Evolutionary conservation across 345 rosid genomes (phyloP), one percentile per base, ranked within the genome.

Genomic region (Acer campestre): DNA sequence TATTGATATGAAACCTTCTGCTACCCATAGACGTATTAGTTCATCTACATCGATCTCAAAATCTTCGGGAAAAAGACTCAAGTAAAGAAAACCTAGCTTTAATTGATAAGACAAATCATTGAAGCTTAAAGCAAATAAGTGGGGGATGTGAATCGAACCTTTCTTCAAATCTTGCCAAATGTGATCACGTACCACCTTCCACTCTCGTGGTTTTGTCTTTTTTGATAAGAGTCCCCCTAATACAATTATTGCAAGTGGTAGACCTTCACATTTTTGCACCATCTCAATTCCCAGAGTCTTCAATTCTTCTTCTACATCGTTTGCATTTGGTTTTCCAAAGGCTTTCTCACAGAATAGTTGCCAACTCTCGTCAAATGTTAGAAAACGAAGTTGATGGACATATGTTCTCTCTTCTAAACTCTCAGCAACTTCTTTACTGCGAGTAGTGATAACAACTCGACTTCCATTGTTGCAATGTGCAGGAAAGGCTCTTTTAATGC

Each of bases 191-290:
- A 16, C 56, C 6, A 16, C 18, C 6, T 13, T 51, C 56, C 56
- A 51, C 5, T 51, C 56, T 51, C 14, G 10, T 14, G 6, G 56
- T 4, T 14, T 51, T 0, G 18, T 2, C 69, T 81, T 81, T n/a
- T n/a, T 77, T 13, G 80, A 77, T n/a, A 81, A 78, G 61, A 81
- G 25, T 4, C 80, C 81, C 38, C 80, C 84, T 0, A 77, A 51
- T 18, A 81, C 80, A 68, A 81, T 61, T 17, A 81, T 78, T 61
- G 81, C 84, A 4, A 81, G 67, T 18, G 84, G 84, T 5, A 81
- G 66, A 64, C 84, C 81, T 40, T 55, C 63, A 55, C 84, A 81
- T 74, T 73, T 74, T 22, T 46, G 76, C 13, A 78, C 81, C 16
- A 81, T 78, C 68, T 81, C 69, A 6, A 20, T 65, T 42, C 84